phyloP scores from a whole-genome alignment of 140 eudicot species.

The Cichorium intybus region DNA sequence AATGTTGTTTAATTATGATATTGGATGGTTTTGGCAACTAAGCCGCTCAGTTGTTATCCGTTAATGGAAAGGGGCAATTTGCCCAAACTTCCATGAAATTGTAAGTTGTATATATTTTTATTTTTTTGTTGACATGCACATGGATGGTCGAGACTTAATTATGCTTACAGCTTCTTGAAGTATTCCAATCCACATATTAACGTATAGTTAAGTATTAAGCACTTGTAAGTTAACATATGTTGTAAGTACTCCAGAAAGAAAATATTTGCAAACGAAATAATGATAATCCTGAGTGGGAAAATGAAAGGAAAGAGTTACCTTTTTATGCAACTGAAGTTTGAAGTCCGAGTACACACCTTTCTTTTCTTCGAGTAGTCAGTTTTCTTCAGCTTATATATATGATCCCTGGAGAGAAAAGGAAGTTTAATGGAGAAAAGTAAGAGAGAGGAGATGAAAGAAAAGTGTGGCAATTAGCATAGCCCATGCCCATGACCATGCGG shows the following conservation, averaged over 20 bases:
- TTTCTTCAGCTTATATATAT: slow-evolving; percentile 29
- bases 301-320: slow-evolving; percentile 5
- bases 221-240: not conserved
- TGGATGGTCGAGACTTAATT: too few species aligned
- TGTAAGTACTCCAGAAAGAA: not conserved
- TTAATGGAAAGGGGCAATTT: too few species aligned
- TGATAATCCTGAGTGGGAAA: slow-evolving; percentile 12
- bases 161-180: not conserved
- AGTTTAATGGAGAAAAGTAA: slow-evolving; percentile 21
- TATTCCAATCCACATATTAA: not conserved
- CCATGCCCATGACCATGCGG: slow-evolving; percentile 24
- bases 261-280: slow-evolving; percentile 1
- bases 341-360: slow-evolving; percentile 8
- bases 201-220: not conserved
- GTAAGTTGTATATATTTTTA: not conserved
- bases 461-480: slow-evolving; percentile 17
- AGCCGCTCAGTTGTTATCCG: not conserved
- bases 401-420: not conserved
- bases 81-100: not conserved
- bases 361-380: slow-evolving; percentile 24
- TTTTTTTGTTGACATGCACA: not conserved
- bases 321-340: slow-evolving; percentile 12
- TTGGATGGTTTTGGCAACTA: not conserved
- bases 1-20: not conserved
- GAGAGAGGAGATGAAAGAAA: slow-evolving; percentile 24